Percentiles rank a stretch among this genome's conserved stretches.
phyloP scores from a whole-genome alignment of 140 eudicot genomes.

The Senecio squalidus region DNA sequence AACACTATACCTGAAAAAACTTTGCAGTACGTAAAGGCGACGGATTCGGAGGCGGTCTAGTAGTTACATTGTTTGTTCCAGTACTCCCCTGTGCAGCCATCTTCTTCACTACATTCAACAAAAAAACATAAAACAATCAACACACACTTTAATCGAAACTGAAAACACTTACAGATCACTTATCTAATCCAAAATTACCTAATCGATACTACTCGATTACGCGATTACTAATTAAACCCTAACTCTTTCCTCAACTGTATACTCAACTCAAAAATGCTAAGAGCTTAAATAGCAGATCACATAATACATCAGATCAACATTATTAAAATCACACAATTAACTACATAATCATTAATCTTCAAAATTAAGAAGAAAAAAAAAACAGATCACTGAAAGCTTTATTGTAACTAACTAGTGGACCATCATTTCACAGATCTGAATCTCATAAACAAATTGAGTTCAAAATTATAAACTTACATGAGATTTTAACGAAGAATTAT shows the following conservation, averaged over 20 bases:
- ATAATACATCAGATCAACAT: neutral
- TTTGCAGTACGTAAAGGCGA: neutral
- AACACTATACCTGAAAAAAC: neutral
- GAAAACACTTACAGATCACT: neutral
- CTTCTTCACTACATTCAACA: neutral
- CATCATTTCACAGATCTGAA: neutral
- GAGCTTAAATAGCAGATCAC: neutral
- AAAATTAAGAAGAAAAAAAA: no score
- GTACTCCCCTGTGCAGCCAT: neutral
- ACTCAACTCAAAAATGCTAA: neutral
- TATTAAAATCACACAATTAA: no score
- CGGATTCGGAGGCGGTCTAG: neutral
- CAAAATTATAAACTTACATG: neutral
- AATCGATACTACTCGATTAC: no score
- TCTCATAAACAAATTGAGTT: neutral
- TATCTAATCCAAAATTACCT: neutral
- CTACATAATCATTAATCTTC: no score
- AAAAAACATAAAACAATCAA: neutral
- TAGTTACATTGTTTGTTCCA: neutral
- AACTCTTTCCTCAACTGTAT: neutral
- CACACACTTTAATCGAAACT: neutral
- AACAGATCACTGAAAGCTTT: no score
- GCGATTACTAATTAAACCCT: neutral
- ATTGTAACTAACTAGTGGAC: neutral
- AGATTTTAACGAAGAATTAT: neutral